Percentiles rank a stretch among this genome's conserved stretches.
These are phyloP conservation scores for Syzygium jambos DNA, from an alignment of 345 rosid species.

Conservation along the genomic window DNA sequence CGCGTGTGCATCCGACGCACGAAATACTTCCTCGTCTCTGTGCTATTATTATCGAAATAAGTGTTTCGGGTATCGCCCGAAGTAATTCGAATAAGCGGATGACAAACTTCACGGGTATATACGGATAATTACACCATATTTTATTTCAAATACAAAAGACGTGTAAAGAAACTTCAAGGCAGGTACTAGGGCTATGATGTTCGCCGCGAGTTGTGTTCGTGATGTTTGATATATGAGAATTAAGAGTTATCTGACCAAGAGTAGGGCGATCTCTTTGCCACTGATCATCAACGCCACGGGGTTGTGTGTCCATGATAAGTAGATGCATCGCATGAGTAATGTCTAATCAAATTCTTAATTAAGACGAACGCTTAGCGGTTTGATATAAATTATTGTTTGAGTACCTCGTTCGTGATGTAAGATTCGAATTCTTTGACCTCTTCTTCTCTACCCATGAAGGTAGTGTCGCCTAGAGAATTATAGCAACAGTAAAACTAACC, in stretches of 20 bases:
- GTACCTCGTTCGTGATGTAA: not conserved
- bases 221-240: not conserved
- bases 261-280: not conserved
- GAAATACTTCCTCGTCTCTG: rapidly evolving
- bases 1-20: not conserved
- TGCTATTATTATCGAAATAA: not conserved
- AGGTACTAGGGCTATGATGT: not conserved
- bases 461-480: not conserved
- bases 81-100: not conserved
- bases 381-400: not conserved
- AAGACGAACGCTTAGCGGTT: not conserved
- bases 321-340: rapidly evolving
- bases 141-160: not conserved
- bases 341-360: not conserved
- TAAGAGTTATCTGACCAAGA: not conserved
- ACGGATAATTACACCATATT: not conserved
- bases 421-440: not conserved
- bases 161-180: not conserved
- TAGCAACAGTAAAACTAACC: not conserved
- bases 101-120: not conserved
- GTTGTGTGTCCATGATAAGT: not conserved
- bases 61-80: not conserved
- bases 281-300: not conserved
- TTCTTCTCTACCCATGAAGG: rapidly evolving
- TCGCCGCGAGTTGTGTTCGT: not conserved